Base-by-base conservation (phyloP, 2,329 filamentous ascomycete genomes). In the Xylaria sp. region DNA sequence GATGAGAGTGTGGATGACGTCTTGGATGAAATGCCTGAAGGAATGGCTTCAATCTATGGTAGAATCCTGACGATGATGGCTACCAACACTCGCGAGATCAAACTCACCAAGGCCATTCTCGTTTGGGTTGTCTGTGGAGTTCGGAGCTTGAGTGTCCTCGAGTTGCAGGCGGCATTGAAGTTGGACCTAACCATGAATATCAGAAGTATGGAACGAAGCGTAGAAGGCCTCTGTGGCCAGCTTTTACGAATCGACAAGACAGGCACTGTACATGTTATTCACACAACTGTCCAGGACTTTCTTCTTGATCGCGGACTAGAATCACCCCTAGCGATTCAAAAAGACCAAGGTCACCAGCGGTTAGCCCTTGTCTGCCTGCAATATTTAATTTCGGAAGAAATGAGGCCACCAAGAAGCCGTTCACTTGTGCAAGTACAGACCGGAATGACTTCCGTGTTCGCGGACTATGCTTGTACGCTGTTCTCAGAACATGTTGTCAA, bases 181-280 rank as follows among this genome's bases (percentile, higher is more conserved):
- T 3, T 66, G 9, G 64, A 66, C 31, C 12, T 66, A n/a, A 20
- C 13, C n/a, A 66, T 39, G 25, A 39, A 9, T 41, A 52, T 66
- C 58, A 46, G 25, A 20, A 62, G 33, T 28, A 33, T 66, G 31
- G 48, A 62, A 28, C 56, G 57, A 52, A 62, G 57, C 25, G 51
- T 66, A 9, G 51, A 55, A 15, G 64, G 58, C 6, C 57, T 66
- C 12, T 66, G 64, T 51, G 64, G 64, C 8, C 64, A 66, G 41
- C 51, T 66, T 15, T 43, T 62, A 41, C 62, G 54, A n/a, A 51
- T 65, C 43, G 55, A 65, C n/a, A 59, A 54, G 43, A 49, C 43
- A 15, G 62, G 62, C 13, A 43, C 41, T 65, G 23, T 65, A 2
- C 23, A 65, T 39, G 55, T 58, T 36, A 65, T 65, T 28, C 62